Percentiles rank a stretch among this genome's conserved stretches.
These are phyloP conservation scores for Pachysandra terminalis DNA, from an alignment of 164 flowering plant species.

Conservation along the genomic window DNA sequence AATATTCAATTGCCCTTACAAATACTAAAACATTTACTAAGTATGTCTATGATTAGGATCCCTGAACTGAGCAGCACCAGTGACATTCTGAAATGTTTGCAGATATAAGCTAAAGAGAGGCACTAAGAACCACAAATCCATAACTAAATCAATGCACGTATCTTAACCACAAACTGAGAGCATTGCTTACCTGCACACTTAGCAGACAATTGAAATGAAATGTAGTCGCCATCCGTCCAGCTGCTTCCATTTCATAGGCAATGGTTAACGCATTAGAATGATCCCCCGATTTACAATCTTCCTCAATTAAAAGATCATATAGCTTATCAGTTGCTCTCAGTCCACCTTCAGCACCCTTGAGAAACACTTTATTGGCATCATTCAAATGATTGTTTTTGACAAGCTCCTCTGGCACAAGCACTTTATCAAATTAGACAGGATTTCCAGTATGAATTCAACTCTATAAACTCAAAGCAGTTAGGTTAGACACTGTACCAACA, in stretches of 20 bases:
- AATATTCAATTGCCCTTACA: not conserved
- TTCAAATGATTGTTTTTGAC: conserved; percentile 60
- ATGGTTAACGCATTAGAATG: conserved; percentile 95
- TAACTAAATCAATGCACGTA: not conserved
- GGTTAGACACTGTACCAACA: conserved; percentile 45
- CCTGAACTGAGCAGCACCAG: not conserved
- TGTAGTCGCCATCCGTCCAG: conserved; percentile 93
- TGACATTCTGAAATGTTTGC: not conserved
- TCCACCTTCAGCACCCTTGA: conserved; percentile 87
- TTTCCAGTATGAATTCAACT: not conserved
- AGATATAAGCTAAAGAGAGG: not conserved
- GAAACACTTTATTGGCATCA: conserved; percentile 82
- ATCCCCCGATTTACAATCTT: conserved; percentile 91
- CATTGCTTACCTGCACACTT: conserved; percentile 69
- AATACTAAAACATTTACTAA: not conserved
- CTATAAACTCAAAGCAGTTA: conserved; percentile 1
- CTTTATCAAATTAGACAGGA: conserved; percentile 11
- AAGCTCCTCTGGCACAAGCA: conserved; percentile 67
- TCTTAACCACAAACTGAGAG: not conserved
- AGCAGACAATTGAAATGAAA: conserved; percentile 95
- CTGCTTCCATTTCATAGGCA: conserved; percentile 97
- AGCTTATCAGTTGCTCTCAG: conserved; percentile 82
- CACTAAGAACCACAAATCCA: not conserved
- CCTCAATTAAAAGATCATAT: conserved; percentile 82
- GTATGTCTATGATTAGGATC: not conserved